A percentile compares a stretch with the other conserved stretches of the same genome.
Conservation (phyloP, 805 yeast species). For the Candida ulmi region DNA sequence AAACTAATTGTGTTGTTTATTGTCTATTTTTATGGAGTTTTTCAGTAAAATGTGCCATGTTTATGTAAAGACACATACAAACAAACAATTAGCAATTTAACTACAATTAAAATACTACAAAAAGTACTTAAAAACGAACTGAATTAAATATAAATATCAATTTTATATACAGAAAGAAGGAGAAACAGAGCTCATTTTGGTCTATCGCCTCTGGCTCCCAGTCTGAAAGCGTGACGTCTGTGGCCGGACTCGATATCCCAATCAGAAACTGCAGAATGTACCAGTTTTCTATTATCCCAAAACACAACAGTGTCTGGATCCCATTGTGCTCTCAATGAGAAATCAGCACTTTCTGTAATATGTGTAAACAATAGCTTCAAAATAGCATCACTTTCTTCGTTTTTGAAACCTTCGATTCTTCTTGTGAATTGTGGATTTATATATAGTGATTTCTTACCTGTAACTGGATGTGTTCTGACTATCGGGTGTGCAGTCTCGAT, state of each 20-base stretch:
- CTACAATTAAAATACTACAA: too few species aligned
- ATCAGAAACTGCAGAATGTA: conserved; percentile 51
- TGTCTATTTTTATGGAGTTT: neutral
- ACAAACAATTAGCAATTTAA: too few species aligned
- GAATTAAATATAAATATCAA: too few species aligned
- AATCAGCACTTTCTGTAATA: conserved; percentile 37
- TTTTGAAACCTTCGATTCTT: conserved; percentile 47
- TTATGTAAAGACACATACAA: too few species aligned
- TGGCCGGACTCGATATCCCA: conserved; percentile 26
- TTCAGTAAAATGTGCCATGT: too few species aligned
- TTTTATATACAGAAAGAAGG: too few species aligned
- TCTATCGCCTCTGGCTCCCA: conserved; percentile 9
- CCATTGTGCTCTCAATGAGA: conserved; percentile 18
- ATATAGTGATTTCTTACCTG: conserved; percentile 55
- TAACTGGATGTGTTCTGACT: conserved; percentile 59
- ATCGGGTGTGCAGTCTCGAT: conserved; percentile 39
- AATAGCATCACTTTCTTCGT: conserved; percentile 43
- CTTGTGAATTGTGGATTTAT: conserved; percentile 47
- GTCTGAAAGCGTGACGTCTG: conserved; percentile 10
- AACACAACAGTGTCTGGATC: conserved; percentile 19
- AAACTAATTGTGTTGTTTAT: too few species aligned
- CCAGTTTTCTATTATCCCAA: conserved; percentile 27
- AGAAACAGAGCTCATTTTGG: too few species aligned
- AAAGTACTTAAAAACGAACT: neutral
- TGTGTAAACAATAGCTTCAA: conserved; percentile 40